Evolutionary conservation across 331 rosid genomes (phyloP).

Genomic region (Quercus phellos): DNA sequence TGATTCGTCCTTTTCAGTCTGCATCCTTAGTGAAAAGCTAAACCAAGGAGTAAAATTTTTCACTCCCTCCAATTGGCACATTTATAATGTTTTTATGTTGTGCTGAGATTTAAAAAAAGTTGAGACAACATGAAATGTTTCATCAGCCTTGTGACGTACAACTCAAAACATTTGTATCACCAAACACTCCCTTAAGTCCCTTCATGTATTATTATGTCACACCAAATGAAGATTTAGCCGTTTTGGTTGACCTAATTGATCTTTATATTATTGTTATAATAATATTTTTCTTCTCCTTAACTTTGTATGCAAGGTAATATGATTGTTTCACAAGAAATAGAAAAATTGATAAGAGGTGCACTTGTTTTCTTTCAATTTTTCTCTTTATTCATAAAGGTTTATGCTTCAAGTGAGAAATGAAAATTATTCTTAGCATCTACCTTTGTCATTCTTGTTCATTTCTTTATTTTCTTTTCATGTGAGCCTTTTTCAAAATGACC

Average conservation of each 20-base stretch:
- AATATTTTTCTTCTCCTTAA: neutral
- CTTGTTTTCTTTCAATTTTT: constrained; percentile 24
- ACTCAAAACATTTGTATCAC: constrained; percentile 19
- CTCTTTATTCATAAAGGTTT: constrained; percentile 3
- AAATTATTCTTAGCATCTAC: neutral
- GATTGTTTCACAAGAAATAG: constrained; percentile 31
- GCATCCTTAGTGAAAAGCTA: neutral
- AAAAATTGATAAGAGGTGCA: constrained; percentile 31
- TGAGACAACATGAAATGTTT: constrained; percentile 1
- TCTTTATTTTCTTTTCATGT: no score
- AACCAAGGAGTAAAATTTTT: neutral
- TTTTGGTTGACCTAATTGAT: constrained; percentile 27
- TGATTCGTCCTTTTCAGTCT: neutral
- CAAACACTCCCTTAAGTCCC: constrained; percentile 16
- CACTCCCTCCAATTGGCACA: neutral
- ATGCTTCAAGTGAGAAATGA: constrained; percentile 8
- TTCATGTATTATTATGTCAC: constrained; percentile 18
- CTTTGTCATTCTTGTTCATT: no score
- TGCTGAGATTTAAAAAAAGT: neutral
- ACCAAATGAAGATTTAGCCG: constrained; percentile 28
- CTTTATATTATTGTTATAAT: constrained; percentile 1
- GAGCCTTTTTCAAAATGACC: no score
- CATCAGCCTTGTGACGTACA: constrained; percentile 28
- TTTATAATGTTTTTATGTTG: constrained; percentile 27
- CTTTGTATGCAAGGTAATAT: constrained; percentile 47